Evolutionary conservation across 2,329 filamentous ascomycete species (phyloP).

Genomic region (Stromatinia cepivora): DNA sequence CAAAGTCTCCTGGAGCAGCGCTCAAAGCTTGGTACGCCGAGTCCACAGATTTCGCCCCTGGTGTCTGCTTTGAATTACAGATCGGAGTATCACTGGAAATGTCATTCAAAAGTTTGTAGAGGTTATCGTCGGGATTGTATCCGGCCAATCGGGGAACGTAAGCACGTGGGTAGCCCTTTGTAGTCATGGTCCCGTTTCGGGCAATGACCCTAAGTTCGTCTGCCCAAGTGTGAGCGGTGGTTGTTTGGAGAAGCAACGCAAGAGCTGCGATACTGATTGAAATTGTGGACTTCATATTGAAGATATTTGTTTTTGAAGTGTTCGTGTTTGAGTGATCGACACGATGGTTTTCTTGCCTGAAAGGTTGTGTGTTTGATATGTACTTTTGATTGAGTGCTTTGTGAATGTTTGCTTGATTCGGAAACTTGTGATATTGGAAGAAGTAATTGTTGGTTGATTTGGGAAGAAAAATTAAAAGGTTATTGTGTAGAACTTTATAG

Average conservation of each 20-base stretch:
- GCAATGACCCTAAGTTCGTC: slow-evolving; percentile 73
- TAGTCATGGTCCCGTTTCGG: slow-evolving; percentile 67
- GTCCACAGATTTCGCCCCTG: not conserved
- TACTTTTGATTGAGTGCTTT: not conserved
- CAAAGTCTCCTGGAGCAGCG: slow-evolving; percentile 58
- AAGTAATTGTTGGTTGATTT: slow-evolving; percentile 1
- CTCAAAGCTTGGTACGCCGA: slow-evolving; percentile 34
- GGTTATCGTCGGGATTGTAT: not conserved
- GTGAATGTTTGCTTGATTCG: not conserved
- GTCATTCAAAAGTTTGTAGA: slow-evolving; percentile 2
- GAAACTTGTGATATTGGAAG: not conserved
- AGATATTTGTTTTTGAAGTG: slow-evolving; percentile 19
- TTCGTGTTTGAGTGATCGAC: slow-evolving; percentile 7
- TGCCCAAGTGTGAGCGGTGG: slow-evolving; percentile 62
- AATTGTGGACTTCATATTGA: slow-evolving; percentile 20
- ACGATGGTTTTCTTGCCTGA: slow-evolving; percentile 28
- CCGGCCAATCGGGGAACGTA: slow-evolving; percentile 54
- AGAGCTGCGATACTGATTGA: slow-evolving; percentile 26
- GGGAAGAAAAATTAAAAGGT: slow-evolving; percentile 6
- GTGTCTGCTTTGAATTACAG: not conserved
- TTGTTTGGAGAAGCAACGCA: slow-evolving; percentile 28
- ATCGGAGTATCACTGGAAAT: not conserved
- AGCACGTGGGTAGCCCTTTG: slow-evolving; percentile 73
- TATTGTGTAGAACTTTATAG: slow-evolving; percentile 21
- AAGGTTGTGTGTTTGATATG: slow-evolving; percentile 23